phyloP scores from a whole-genome alignment of 768 basidiomycete genomes.

The Astraeus odoratus region DNA sequence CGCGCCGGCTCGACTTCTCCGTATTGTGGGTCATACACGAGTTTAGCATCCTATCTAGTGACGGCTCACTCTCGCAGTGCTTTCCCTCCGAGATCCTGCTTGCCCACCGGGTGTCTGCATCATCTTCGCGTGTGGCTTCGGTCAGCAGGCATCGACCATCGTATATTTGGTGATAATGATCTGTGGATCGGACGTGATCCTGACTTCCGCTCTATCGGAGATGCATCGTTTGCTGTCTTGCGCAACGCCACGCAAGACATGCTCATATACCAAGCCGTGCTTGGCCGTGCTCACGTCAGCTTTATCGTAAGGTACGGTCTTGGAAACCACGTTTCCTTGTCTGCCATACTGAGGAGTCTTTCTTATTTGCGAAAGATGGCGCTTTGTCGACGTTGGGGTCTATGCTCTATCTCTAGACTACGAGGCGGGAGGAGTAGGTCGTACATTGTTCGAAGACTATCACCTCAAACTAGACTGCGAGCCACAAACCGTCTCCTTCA shows the following conservation, averaged over 20 bases:
- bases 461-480: slow-evolving; percentile 48
- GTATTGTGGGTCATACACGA: slow-evolving; percentile 45
- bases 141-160: slow-evolving; percentile 50
- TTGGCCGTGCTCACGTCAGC: slow-evolving; percentile 51
- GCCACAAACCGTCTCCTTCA: slow-evolving; percentile 45
- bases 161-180: slow-evolving; percentile 57
- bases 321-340: background rate
- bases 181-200: slow-evolving; percentile 63
- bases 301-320: slow-evolving; percentile 45
- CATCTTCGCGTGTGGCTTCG: slow-evolving; percentile 61
- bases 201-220: slow-evolving; percentile 50
- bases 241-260: slow-evolving; percentile 36
- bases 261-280: slow-evolving; percentile 47
- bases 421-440: slow-evolving; percentile 56
- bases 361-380: slow-evolving; percentile 38
- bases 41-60: background rate
- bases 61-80: slow-evolving; percentile 29
- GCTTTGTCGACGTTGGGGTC: slow-evolving; percentile 32
- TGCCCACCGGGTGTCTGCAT: slow-evolving; percentile 49
- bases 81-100: slow-evolving; percentile 51
- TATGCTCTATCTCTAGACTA: slow-evolving; percentile 59
- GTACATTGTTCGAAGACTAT: slow-evolving; percentile 45
- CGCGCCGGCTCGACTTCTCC: slow-evolving; percentile 48
- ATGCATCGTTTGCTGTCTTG: slow-evolving; percentile 50
- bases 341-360: background rate